Evolutionary conservation across 169 alveolate genomes (phyloP).

Genomic region (Miamiensis avidus): DNA sequence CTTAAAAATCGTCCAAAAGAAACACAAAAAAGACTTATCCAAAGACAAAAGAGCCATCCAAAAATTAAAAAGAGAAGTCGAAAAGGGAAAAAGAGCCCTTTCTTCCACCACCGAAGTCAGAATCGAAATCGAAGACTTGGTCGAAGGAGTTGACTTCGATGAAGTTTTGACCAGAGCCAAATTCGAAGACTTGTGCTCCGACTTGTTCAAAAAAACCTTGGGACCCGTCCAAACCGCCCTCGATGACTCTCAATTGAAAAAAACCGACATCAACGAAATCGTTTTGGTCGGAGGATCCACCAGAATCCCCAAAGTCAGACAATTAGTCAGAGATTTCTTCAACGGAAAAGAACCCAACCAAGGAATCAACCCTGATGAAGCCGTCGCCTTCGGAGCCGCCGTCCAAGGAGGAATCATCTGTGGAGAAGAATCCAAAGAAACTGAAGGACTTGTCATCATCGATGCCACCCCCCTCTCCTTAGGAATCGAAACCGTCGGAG

Average conservation of each 20-base stretch:
- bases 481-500: slow-evolving; percentile 97
- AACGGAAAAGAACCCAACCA: slow-evolving; percentile 92
- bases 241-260: slow-evolving; percentile 87
- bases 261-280: slow-evolving; percentile 94
- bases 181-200: slow-evolving; percentile 92
- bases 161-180: slow-evolving; percentile 92
- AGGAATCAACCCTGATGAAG: slow-evolving; percentile 95
- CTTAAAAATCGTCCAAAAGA: slow-evolving; percentile 92
- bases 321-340: slow-evolving; percentile 92
- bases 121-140: slow-evolving; percentile 87
- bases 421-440: slow-evolving; percentile 82
- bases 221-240: slow-evolving; percentile 91
- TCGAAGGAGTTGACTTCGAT: slow-evolving; percentile 88
- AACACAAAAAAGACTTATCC: slow-evolving; percentile 91
- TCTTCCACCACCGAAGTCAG: slow-evolving; percentile 91
- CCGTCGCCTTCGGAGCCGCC: slow-evolving; percentile 98
- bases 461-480: slow-evolving; percentile 96
- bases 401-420: slow-evolving; percentile 89
- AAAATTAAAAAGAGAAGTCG: slow-evolving; percentile 97
- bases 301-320: slow-evolving; percentile 94
- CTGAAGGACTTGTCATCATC: slow-evolving; percentile 89
- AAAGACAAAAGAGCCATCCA: slow-evolving; percentile 95
- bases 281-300: slow-evolving; percentile 97
- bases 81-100: slow-evolving; percentile 96
- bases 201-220: slow-evolving; percentile 87